phyloP scores from a whole-genome alignment of 139 green algal genomes.

The Ettlia oleoabundans region DNA sequence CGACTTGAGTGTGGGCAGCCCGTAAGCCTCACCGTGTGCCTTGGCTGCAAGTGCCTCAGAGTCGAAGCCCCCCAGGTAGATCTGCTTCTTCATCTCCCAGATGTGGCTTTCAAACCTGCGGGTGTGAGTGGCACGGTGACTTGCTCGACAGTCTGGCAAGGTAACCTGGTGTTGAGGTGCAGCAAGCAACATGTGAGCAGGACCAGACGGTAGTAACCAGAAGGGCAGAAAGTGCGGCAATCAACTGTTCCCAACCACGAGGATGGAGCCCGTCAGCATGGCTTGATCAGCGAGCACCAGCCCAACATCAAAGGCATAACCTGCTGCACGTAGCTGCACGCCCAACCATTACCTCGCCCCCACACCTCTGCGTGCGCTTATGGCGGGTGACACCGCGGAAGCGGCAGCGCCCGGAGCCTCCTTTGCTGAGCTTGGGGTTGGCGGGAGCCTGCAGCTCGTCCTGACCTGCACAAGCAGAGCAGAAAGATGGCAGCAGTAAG shows the following conservation, averaged over 20 bases:
- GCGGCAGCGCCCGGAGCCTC: not conserved
- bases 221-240: no score
- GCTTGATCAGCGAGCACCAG: no score
- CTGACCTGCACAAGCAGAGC: not conserved
- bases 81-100: constrained; percentile 52
- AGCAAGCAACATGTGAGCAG: no score
- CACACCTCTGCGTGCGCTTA: constrained; percentile 34
- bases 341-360: not conserved
- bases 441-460: not conserved
- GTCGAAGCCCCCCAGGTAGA: constrained; percentile 49
- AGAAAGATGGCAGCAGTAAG: no score
- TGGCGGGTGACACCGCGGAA: constrained; percentile 23
- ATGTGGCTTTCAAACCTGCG: constrained; percentile 49
- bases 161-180: not conserved
- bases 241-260: no score
- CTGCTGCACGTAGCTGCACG: no score
- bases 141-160: not conserved
- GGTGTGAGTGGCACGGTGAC: not conserved
- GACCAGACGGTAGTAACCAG: no score
- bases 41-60: constrained; percentile 41
- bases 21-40: constrained; percentile 46
- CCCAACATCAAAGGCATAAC: no score
- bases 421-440: not conserved
- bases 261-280: not conserved
- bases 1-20: no score